phyloP scores from a whole-genome alignment of 1,139 yeast genomes.

The Saccharomycopsis hybrid region DNA sequence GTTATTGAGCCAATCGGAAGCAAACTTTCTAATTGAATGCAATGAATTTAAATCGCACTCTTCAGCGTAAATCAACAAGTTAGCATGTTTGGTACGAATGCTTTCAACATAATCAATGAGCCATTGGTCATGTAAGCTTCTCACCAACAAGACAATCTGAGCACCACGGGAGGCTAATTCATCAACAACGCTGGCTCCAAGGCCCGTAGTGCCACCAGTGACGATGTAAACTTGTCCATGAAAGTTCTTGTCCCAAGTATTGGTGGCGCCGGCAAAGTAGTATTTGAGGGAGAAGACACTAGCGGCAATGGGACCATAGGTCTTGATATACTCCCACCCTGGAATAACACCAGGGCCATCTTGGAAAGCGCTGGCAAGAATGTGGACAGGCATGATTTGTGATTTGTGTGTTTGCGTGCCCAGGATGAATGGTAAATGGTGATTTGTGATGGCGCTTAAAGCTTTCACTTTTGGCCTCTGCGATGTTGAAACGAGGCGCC shows the following conservation, averaged over 20 bases:
- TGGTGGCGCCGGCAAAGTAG: slow-evolving; percentile 69
- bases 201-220: slow-evolving; percentile 88
- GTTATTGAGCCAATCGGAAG: slow-evolving; percentile 90
- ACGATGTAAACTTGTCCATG: slow-evolving; percentile 84
- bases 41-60: slow-evolving; percentile 74
- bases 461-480: too few relatives aligned
- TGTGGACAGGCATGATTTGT: slow-evolving; percentile 69
- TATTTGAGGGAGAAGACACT: slow-evolving; percentile 50
- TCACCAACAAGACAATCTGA: slow-evolving; percentile 68
- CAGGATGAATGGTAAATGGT: background rate
- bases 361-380: slow-evolving; percentile 53
- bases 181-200: slow-evolving; percentile 70
- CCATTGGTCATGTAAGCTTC: slow-evolving; percentile 68
- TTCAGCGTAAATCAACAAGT: slow-evolving; percentile 79
- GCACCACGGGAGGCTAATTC: slow-evolving; percentile 82
- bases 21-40: slow-evolving; percentile 78
- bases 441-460: too few relatives aligned
- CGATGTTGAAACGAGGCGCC: too few relatives aligned
- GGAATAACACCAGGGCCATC: slow-evolving; percentile 77
- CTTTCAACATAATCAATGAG: slow-evolving; percentile 72
- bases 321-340: slow-evolving; percentile 53
- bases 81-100: slow-evolving; percentile 60
- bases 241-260: slow-evolving; percentile 87
- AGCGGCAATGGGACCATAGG: slow-evolving; percentile 46
- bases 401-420: background rate